Evolutionary conservation across 441 rosid species (phyloP).

Genomic region (Gossypium schwendimanii): DNA sequence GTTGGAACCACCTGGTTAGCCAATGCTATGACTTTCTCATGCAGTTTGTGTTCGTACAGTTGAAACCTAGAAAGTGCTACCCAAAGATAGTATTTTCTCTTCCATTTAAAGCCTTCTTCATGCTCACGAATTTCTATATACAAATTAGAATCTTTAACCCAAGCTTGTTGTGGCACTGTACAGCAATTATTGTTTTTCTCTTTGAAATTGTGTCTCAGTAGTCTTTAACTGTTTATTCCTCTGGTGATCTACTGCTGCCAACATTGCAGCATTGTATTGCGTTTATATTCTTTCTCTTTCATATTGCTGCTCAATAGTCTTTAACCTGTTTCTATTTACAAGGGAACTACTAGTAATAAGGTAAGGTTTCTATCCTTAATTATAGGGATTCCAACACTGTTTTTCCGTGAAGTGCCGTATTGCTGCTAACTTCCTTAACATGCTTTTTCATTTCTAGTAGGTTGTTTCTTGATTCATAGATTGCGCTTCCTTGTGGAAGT

Average conservation of each 20-base stretch:
- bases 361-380: no score
- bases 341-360: no score
- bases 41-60: background rate
- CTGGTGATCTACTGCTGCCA: background rate
- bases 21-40: background rate
- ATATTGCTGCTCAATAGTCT: background rate
- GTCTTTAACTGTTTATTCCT: constrained; percentile 6
- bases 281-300: background rate
- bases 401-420: background rate
- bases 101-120: background rate
- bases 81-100: background rate
- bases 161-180: background rate
- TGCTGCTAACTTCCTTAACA: constrained; percentile 3
- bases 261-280: background rate
- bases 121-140: background rate
- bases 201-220: background rate
- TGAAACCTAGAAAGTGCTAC: background rate
- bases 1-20: background rate
- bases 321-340: background rate
- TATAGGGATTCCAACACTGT: background rate
- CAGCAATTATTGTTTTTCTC: background rate
- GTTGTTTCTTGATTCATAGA: background rate
- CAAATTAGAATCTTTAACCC: background rate
- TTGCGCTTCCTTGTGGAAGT: background rate
- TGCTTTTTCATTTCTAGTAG: background rate